Evolutionary conservation across 768 basidiomycete genomes (phyloP).

Genomic region (Nevesoporus exiguus): DNA sequence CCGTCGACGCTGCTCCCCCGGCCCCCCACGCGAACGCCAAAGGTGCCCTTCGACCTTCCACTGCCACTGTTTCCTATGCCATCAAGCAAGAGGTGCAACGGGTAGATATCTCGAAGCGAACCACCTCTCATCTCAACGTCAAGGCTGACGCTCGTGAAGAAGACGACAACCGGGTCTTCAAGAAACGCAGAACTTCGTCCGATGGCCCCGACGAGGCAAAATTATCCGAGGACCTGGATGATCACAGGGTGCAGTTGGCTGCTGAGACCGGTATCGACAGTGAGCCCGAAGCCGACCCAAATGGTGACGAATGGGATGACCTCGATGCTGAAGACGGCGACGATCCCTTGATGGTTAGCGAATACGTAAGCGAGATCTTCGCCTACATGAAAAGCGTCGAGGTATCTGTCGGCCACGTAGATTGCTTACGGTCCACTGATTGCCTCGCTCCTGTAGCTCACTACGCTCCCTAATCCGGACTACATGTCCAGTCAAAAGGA

Average conservation of each 20-base stretch:
- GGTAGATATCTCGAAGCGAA: constrained; percentile 26
- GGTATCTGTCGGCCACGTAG: constrained; percentile 41
- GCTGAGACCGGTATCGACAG: constrained; percentile 39
- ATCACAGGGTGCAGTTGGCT: constrained; percentile 32
- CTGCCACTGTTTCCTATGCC: constrained; percentile 10
- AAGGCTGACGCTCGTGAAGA: constrained; percentile 44
- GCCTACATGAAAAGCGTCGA: constrained; percentile 84
- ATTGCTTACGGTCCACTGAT: neutral
- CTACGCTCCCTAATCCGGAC: constrained; percentile 75
- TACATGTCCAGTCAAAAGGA: constrained; percentile 86
- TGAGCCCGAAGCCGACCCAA: constrained; percentile 62
- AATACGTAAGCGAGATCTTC: constrained; percentile 94
- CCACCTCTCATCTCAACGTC: constrained; percentile 32
- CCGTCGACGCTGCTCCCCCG: constrained; percentile 42
- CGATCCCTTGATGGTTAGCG: constrained; percentile 95
- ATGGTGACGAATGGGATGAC: constrained; percentile 78
- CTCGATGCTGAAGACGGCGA: constrained; percentile 88
- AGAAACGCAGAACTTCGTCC: constrained; percentile 76
- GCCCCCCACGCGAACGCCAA: constrained; percentile 3
- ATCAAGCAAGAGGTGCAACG: constrained; percentile 31
- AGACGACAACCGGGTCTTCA: constrained; percentile 58
- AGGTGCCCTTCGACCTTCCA: constrained; percentile 32
- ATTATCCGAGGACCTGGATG: constrained; percentile 43
- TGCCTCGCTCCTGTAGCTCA: constrained; percentile 42
- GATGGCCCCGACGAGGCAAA: constrained; percentile 45